These are phyloP conservation scores for Exophiala viscosa DNA, from an alignment of 2,329 filamentous ascomycete species.

Conservation along the genomic window DNA sequence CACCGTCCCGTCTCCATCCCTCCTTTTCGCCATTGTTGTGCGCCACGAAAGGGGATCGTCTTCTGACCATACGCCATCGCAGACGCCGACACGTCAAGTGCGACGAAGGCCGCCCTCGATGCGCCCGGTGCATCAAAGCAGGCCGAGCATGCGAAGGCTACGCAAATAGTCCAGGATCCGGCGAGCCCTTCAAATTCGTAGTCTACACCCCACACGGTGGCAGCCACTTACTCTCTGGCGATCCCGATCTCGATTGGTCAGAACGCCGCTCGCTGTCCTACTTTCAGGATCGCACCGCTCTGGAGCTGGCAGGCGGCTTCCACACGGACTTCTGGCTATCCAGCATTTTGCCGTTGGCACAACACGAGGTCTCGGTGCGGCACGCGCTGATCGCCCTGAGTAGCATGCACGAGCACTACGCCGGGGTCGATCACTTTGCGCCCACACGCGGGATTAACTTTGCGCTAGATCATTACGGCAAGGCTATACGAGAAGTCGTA, in stretches of 20 bases:
- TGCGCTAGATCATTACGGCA: conserved; percentile 48
- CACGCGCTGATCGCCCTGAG: conserved; percentile 32
- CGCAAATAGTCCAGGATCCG: conserved; percentile 6
- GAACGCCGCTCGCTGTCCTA: conserved; percentile 30
- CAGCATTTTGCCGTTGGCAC: conserved; percentile 28
- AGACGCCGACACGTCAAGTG: conserved; percentile 29
- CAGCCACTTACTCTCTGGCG: neutral
- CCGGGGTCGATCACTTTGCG: conserved; percentile 15
- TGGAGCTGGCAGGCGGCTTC: conserved; percentile 29
- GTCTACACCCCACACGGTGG: conserved; percentile 12
- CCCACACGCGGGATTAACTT: conserved; percentile 29
- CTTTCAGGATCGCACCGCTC: conserved; percentile 30
- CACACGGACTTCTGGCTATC: conserved; percentile 30
- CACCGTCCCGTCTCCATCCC: neutral
- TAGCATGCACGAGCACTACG: conserved; percentile 30
- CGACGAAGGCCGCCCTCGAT: conserved; percentile 30
- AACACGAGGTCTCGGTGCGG: conserved; percentile 29
- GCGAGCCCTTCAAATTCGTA: conserved; percentile 14
- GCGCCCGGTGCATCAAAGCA: conserved; percentile 30
- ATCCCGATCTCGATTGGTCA: conserved; percentile 21
- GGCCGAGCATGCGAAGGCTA: conserved; percentile 32
- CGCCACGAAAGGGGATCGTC: neutral
- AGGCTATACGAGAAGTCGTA: conserved; percentile 44
- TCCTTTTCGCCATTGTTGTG: neutral
- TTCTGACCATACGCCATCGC: neutral